Conservation (phyloP, 2,329 filamentous ascomycete genomes). For the Hypoxylon sp. region DNA sequence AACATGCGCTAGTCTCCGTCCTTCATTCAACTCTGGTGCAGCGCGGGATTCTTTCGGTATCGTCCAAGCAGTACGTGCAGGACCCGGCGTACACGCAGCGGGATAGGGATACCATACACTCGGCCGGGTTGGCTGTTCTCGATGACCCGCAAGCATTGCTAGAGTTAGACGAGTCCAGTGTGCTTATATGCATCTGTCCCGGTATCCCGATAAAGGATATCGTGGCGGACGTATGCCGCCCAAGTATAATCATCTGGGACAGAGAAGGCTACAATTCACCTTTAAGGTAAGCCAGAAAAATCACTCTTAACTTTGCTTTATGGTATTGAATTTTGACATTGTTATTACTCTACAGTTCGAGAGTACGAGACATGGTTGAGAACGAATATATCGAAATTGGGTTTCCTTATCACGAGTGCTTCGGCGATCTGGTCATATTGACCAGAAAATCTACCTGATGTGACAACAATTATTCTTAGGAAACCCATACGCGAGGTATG, state of each 20-base stretch:
- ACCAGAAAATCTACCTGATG: constrained; percentile 28
- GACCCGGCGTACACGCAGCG: constrained; percentile 42
- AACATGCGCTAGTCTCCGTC: constrained; percentile 41
- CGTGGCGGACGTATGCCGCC: constrained; percentile 46
- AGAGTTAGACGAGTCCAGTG: constrained; percentile 43
- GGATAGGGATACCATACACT: constrained; percentile 41
- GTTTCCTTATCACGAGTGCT: constrained; percentile 20
- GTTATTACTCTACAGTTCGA: constrained; percentile 11
- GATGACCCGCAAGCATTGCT: constrained; percentile 46
- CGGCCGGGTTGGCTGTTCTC: constrained; percentile 43
- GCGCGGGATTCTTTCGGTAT: constrained; percentile 19
- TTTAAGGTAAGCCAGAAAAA: constrained; percentile 13
- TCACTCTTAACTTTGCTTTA: background rate
- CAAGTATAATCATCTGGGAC: constrained; percentile 42
- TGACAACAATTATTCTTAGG: background rate
- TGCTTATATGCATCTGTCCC: constrained; percentile 45
- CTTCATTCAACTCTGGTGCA: constrained; percentile 32
- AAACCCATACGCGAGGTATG: background rate
- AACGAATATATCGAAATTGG: constrained; percentile 23
- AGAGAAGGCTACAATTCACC: constrained; percentile 8
- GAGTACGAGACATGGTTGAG: constrained; percentile 25
- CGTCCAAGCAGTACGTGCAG: constrained; percentile 36
- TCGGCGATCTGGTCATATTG: constrained; percentile 20
- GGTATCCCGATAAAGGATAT: constrained; percentile 43
- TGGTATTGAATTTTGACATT: constrained; percentile 8